Percentiles rank a stretch among this genome's conserved stretches.
Evolutionary conservation across 2,329 filamentous ascomycete genomes (phyloP).

Genomic region (Clonostachys sp.): DNA sequence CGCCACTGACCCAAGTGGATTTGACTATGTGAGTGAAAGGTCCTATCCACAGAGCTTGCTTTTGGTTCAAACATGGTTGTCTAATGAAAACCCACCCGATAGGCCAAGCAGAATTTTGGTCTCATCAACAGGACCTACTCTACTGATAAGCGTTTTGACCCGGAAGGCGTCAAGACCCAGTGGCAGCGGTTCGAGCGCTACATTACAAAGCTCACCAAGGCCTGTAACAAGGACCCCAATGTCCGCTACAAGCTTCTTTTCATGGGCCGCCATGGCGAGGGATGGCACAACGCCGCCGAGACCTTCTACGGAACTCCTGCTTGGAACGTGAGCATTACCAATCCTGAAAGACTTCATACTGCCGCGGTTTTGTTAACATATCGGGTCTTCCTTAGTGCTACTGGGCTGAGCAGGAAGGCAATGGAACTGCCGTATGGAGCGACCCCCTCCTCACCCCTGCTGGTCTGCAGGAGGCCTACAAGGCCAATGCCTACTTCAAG

Average conservation of each 20-base stretch:
- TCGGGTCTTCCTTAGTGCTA: conserved; percentile 41
- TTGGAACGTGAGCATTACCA: conserved; percentile 52
- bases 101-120: conserved; percentile 61
- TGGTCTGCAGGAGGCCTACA: conserved; percentile 52
- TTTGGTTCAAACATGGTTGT: conserved; percentile 1
- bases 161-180: conserved; percentile 41
- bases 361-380: neutral
- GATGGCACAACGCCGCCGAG: conserved; percentile 60
- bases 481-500: conserved; percentile 56
- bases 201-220: conserved; percentile 47
- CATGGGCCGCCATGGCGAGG: conserved; percentile 67
- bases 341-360: neutral
- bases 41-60: neutral
- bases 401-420: conserved; percentile 61
- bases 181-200: conserved; percentile 63
- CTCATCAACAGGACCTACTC: conserved; percentile 59
- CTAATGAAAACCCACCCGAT: neutral
- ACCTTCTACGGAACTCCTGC: conserved; percentile 62
- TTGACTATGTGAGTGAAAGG: conserved; percentile 54
- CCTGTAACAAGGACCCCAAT: conserved; percentile 26
- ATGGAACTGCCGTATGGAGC: conserved; percentile 57
- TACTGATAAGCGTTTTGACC: conserved; percentile 39
- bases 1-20: conserved; percentile 47
- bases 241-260: conserved; percentile 63
- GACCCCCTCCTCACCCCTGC: conserved; percentile 57